Conservation (phyloP, 225 moss, liverwort and hornwort genomes). For the Bryum argenteum region DNA sequence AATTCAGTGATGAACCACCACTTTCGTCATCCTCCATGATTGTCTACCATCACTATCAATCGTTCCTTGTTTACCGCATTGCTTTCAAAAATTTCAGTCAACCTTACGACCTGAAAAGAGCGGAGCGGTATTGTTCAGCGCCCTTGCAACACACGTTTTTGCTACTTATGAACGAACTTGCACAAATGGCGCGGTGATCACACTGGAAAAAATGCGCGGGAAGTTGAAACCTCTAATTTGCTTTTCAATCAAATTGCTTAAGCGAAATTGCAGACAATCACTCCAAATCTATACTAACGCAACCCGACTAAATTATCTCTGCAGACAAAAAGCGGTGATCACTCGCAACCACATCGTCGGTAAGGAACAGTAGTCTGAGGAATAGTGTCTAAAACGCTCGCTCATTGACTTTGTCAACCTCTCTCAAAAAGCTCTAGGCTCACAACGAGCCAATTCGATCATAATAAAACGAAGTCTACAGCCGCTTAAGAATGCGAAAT, state of each 20-base stretch:
- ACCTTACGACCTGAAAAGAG: conserved; percentile 23
- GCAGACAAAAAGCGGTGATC: neutral
- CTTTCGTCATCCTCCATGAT: conserved; percentile 64
- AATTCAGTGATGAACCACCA: conserved; percentile 51
- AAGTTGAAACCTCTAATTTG: conserved; percentile 2
- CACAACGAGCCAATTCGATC: neutral
- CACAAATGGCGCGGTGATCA: neutral
- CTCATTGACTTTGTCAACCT: conserved; percentile 18
- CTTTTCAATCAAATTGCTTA: neutral
- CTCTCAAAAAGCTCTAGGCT: neutral
- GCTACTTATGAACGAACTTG: neutral
- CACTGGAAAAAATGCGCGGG: neutral
- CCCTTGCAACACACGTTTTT: neutral
- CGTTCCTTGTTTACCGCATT: conserved; percentile 9
- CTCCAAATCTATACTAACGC: neutral
- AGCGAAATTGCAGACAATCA: neutral
- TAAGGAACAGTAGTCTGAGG: neutral
- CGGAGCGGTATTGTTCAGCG: conserved; percentile 23
- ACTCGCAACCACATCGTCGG: neutral
- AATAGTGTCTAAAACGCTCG: neutral
- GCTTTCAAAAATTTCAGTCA: neutral
- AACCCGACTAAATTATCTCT: neutral
- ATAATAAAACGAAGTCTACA: neutral
- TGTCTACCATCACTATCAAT: conserved; percentile 32
- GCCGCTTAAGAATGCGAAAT: neutral